phyloP scores from a whole-genome alignment of 768 basidiomycete genomes.

The Coprinopsis marcescibilis region DNA sequence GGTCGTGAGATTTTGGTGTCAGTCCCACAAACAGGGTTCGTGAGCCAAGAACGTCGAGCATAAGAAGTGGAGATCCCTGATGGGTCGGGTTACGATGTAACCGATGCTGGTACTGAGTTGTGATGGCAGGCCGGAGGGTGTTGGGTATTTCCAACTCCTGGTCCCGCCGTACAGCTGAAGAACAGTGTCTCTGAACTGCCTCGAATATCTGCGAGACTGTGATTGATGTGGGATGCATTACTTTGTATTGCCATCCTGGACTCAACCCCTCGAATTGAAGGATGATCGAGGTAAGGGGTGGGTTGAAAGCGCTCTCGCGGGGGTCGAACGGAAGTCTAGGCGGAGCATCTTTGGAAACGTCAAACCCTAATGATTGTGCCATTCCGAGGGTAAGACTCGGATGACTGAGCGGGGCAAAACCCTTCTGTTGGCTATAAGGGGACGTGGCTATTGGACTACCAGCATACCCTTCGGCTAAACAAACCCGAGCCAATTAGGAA shows the following conservation, averaged over 20 bases:
- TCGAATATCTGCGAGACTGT: background rate
- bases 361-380: constrained; percentile 1
- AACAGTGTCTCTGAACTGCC: constrained; percentile 1
- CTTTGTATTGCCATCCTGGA: background rate
- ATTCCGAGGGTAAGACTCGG: background rate
- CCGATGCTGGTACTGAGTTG: no score
- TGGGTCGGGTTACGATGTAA: background rate
- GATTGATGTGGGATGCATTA: background rate
- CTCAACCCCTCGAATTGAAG: constrained; percentile 4
- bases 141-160: constrained; percentile 2
- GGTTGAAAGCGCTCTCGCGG: constrained; percentile 1
- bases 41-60: constrained; percentile 3
- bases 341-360: background rate
- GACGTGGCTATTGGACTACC: background rate
- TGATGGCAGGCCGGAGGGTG: no score
- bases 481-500: background rate
- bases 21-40: constrained; percentile 4
- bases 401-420: background rate
- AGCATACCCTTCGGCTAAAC: background rate
- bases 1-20: constrained; percentile 4
- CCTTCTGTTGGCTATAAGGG: no score
- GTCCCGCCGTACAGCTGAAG: background rate
- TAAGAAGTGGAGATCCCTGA: background rate
- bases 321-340: constrained; percentile 1
- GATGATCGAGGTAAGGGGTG: background rate